A percentile compares a stretch with the other conserved stretches of the same genome.
phyloP scores from a whole-genome alignment of 331 rosid species.

The Ulmus americana region DNA sequence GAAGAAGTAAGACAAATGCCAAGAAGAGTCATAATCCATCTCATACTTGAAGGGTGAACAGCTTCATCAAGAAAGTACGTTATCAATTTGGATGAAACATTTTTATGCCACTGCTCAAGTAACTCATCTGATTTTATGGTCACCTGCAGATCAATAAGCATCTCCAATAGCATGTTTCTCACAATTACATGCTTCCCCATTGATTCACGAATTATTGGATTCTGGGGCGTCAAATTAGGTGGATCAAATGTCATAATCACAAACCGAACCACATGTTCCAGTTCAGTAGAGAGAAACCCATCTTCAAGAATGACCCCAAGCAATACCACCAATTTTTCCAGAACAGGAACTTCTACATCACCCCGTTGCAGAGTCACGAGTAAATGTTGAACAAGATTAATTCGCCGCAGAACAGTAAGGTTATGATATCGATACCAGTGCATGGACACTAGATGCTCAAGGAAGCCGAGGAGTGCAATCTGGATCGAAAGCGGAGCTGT shows the following conservation, averaged over 20 bases:
- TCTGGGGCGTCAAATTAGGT: conserved; percentile 55
- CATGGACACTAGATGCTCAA: conserved; percentile 98
- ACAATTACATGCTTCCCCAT: conserved; percentile 99
- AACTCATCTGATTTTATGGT: conserved; percentile 84
- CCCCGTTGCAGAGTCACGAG: conserved; percentile 95
- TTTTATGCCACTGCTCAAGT: conserved; percentile 98
- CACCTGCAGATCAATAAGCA: conserved; percentile 96
- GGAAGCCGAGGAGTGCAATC: conserved; percentile 87
- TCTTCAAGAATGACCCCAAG: conserved; percentile 98
- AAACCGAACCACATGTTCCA: conserved; percentile 92
- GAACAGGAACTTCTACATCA: conserved; percentile 97
- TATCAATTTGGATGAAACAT: conserved; percentile 89
- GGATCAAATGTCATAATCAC: conserved; percentile 99
- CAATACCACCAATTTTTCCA: conserved; percentile 88
- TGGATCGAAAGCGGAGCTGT: conserved; percentile 78
- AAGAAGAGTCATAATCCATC: conserved; percentile 99
- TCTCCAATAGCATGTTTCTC: conserved; percentile 92
- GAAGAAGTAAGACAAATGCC: conserved; percentile 94
- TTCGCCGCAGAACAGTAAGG: conserved; percentile 85
- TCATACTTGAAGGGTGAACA: conserved; percentile 97
- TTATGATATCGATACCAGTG: conserved; percentile 97
- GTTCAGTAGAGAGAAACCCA: conserved; percentile 87
- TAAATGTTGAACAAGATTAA: conserved; percentile 95
- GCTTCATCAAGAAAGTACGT: conserved; percentile 98
- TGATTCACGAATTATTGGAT: conserved; percentile 69